These are phyloP conservation scores for Penicillium brasilianum DNA, from an alignment of 2,329 filamentous ascomycete species.

Conservation along the genomic window DNA sequence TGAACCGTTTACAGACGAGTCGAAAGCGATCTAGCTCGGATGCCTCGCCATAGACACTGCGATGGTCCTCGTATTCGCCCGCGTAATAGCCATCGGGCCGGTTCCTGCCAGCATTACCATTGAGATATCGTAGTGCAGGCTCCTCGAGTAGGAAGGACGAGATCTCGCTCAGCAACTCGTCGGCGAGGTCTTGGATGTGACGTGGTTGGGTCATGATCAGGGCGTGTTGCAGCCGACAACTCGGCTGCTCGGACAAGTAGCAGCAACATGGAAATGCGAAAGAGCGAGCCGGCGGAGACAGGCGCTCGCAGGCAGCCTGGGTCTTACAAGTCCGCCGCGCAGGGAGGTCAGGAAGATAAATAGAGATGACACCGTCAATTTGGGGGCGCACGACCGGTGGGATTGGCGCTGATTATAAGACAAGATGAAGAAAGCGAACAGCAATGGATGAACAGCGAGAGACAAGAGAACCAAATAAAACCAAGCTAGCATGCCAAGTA, in stretches of 20 bases:
- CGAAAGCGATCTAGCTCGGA: slow-evolving; percentile 48
- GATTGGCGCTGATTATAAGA: slow-evolving; percentile 10
- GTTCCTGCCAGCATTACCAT: slow-evolving; percentile 10
- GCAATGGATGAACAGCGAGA: background rate
- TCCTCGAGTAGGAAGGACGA: slow-evolving; percentile 37
- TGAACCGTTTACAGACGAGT: slow-evolving; percentile 48
- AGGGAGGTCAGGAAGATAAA: slow-evolving; percentile 16
- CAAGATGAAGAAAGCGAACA: background rate
- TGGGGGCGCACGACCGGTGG: slow-evolving; percentile 15
- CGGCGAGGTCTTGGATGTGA: slow-evolving; percentile 43
- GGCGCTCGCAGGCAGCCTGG: slow-evolving; percentile 8
- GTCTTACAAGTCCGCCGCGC: slow-evolving; percentile 17
- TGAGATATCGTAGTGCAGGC: slow-evolving; percentile 16
- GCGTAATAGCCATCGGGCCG: slow-evolving; percentile 14
- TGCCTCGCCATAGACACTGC: slow-evolving; percentile 31
- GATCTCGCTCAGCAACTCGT: slow-evolving; percentile 44
- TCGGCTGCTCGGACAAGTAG: slow-evolving; percentile 37
- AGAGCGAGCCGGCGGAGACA: slow-evolving; percentile 11
- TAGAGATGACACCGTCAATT: background rate
- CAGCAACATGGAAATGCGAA: slow-evolving; percentile 40
- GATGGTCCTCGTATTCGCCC: background rate
- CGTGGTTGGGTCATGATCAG: slow-evolving; percentile 40
- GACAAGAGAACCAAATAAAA: slow-evolving; percentile 18
- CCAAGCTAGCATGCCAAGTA: background rate
- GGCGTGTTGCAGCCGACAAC: slow-evolving; percentile 39